Conservation (phyloP, 2,329 filamentous ascomycete species). For the Calonectria montana region DNA sequence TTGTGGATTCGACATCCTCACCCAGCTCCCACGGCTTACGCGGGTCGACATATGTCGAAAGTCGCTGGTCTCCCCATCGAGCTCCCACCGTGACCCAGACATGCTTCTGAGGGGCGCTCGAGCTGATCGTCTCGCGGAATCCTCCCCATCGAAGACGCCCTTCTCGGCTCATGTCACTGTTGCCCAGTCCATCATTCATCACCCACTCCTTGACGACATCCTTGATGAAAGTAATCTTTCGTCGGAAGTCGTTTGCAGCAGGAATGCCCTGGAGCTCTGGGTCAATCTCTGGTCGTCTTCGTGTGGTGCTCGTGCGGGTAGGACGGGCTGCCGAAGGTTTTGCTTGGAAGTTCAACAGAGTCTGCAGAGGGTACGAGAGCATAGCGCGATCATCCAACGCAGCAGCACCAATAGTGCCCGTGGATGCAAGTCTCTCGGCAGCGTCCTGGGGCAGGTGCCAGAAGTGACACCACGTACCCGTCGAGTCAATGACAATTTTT, state of each 20-base stretch:
- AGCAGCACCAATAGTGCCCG: constrained; percentile 76
- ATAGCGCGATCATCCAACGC: constrained; percentile 78
- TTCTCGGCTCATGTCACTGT: constrained; percentile 68
- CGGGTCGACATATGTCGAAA: constrained; percentile 67
- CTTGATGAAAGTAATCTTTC: constrained; percentile 80
- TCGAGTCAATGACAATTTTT: constrained; percentile 81
- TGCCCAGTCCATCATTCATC: constrained; percentile 75
- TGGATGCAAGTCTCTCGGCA: constrained; percentile 71
- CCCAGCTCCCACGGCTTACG: constrained; percentile 64
- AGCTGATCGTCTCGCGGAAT: constrained; percentile 64
- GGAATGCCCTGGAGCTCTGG: constrained; percentile 73
- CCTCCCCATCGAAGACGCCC: constrained; percentile 69
- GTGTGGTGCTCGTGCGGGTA: constrained; percentile 58
- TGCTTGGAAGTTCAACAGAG: constrained; percentile 75
- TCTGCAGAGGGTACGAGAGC: constrained; percentile 78
- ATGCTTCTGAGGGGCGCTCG: constrained; percentile 68
- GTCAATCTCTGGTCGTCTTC: constrained; percentile 70
- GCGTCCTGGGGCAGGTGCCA: constrained; percentile 81
- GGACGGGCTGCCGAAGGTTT: constrained; percentile 55
- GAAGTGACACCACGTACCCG: constrained; percentile 82
- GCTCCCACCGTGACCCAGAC: constrained; percentile 78
- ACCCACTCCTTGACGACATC: constrained; percentile 79
- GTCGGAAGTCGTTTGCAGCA: constrained; percentile 77
- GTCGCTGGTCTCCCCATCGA: constrained; percentile 67
- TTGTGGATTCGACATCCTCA: constrained; percentile 60